Evolutionary conservation across 2,329 filamentous ascomycete species (phyloP), one percentile per base, ranked within the genome.

Genomic region (Lasiodiplodia citricola): DNA sequence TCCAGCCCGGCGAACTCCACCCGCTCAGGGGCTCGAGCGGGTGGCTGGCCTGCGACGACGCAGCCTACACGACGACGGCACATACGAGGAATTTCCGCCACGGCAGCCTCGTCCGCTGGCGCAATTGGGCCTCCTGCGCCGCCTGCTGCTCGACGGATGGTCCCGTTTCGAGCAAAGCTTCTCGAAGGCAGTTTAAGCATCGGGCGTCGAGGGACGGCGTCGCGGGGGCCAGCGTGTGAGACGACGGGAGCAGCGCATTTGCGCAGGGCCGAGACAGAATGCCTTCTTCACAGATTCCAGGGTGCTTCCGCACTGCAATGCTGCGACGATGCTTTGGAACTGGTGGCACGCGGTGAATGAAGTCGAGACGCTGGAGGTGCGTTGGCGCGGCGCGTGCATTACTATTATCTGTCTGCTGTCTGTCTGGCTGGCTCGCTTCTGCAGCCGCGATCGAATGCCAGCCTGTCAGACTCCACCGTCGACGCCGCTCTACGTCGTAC

Each of bases 391-490:
- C 57, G 57, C 57, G 38, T 63, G 58, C 47, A 64, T 52, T 35
- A 35, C 31, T 35, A 35, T 35, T 64, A 38, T 64, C 52, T 64
- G 60, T 50, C 58, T 63, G 58, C 13, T n/a, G 41, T n/a, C 38
- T 41, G 38, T 41, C 13, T 21, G 44, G 44, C 25, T 31, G 54
- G 54, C 31, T 56, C 57, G 57, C 57, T 62, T 41, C 57, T 62
- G 57, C 57, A 62, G 25, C 38, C 57, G 44, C n/a, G 10, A 21
- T 47, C 25, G 57, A 16, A 3, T 50, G 60, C 60, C 60, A 64
- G 11, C 44, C 47, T 64, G 60, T 64, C 60, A 64, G 60, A 64
- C 58, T 64, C 60, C 60, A 64, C 60, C 55, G 16, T 35, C 54
- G 16, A 13, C 54, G 54, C 25, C 54, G 28, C 18, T 31, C 25